Base-by-base conservation (phyloP, 176 grass and related monocot species). In the Aegilops speltoides region DNA sequence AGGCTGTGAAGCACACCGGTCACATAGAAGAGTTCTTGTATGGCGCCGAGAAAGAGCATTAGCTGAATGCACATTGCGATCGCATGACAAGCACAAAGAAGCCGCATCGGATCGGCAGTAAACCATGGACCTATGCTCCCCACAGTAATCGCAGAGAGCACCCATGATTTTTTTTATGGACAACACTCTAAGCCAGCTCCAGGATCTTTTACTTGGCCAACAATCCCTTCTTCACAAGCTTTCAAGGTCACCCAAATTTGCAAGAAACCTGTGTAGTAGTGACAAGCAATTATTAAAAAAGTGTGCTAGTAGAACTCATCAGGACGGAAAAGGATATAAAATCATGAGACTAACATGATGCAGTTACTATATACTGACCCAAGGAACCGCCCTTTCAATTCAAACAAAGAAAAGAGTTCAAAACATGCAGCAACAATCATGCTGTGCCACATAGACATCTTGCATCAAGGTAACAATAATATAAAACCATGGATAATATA, bases 61-160 rank as follows among this genome's bases (percentile, higher is more conserved):
- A 76, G 94, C 94, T 67, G 94, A 96, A 82, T 99, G 94, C 19
- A 99, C 87, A 86, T 93, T 94, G 28, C 87, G 94, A 70, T 99
- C 97, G 1, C 97, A 99, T 7, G 90, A 99, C 61, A 99, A 83
- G 78, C 97, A 99, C 81, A 94, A 82, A 43, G 85, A 93, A 16
- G 97, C 94, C 6, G 92, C 85, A 80, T 99, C 97, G 34, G 97
- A 99, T 66, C 87, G 90, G 83, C 97, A 99, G 28, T 96, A 97
- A 26, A 97, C 89, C 93, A 99, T 94, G 48, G 92, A 85, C 77
- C 89, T 91, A 57, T 96, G 94, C 76, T 90, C 87, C 72, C 90
- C 87, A 4, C 97, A 99, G 90, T 93, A 96, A 88, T 96, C 90
- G 3, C 97, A 99, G 60, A 88, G 80, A 45, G 82, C 77, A 4